Base-by-base conservation (phyloP, 192 early-diverging fungal species). In the Podila epigama region DNA sequence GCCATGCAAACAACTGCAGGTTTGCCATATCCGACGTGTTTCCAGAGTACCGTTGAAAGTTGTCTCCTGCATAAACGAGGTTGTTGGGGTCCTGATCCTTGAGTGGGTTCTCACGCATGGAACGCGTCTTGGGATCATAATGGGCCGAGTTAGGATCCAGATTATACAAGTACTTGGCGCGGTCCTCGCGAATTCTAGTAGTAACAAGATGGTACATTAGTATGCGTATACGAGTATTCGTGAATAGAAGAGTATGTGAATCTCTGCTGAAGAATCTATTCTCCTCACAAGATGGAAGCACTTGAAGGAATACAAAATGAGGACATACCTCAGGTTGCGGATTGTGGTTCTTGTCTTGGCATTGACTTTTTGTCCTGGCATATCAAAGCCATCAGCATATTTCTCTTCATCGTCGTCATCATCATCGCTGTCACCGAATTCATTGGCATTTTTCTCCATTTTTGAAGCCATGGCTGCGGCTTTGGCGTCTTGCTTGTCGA, bases 111-210 rank as follows among this genome's bases (percentile, higher is more conserved):
- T 98, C 97, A 69, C 98, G 91, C 98, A 99, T 99, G 1, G 96
- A 96, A 32, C 97, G 89, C 3, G 98, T 97, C 72, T 99, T 99
- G 36, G 98, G 98, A 82, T 99, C 98, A 67, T 99, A 99, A 86
- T 96, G 92, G 1, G 96, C 97, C 11, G 95, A 96, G 62, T 98
- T 89, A 18, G 91, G 88, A 71, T 98, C 95, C 65, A 99, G 80
- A 79, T 99, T 99, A 56, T 92, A 88, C 54, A 99, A 85, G 79
- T 99, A 99, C 82, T 99, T 99, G 28, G 98, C 97, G 20, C 96
- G 97, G 82, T 99, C 98, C 84, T 99, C 98, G 81, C 98, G 94
- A 82, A 99, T 98, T 82, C 89, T 88, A 55, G 20, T 35, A 68
- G 31, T 22, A 56, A 56, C 15, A 22, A 51, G 31, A 36, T 13